These are phyloP conservation scores for Neocatenulostroma microsporum DNA, from an alignment of 2,329 filamentous ascomycete genomes.

Conservation along the genomic window DNA sequence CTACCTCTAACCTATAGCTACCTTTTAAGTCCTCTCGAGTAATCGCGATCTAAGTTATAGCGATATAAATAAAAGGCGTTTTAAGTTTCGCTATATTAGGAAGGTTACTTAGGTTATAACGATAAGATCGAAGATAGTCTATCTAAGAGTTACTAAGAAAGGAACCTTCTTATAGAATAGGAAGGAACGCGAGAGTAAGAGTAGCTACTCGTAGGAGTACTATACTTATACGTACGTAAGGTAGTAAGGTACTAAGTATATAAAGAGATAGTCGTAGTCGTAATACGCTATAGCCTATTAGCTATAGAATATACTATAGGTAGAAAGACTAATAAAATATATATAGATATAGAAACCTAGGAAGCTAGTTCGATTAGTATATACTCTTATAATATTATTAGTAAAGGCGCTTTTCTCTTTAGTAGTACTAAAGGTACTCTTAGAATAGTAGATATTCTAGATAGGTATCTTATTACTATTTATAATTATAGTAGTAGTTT, in stretches of 20 bases:
- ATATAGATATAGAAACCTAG: conserved; percentile 41
- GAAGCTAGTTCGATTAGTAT: conserved; percentile 26
- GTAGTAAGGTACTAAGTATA: too few relatives aligned
- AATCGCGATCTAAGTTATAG: conserved; percentile 29
- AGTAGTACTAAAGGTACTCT: conserved; percentile 26
- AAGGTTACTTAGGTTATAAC: too few relatives aligned
- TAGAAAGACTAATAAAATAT: conserved; percentile 30
- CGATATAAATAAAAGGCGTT: conserved; percentile 32
- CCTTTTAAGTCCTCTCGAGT: conserved; percentile 8
- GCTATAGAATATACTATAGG: conserved; percentile 27
- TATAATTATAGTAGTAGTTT: too few relatives aligned
- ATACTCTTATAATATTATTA: conserved; percentile 36
- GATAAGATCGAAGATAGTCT: too few relatives aligned
- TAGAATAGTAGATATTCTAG: conserved; percentile 36
- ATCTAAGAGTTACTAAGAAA: too few relatives aligned
- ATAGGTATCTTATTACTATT: conserved; percentile 32
- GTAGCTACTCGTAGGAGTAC: too few relatives aligned
- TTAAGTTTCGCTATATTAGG: conserved; percentile 11
- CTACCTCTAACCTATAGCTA: conserved; percentile 13
- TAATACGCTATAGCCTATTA: conserved; percentile 16
- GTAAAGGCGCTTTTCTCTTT: conserved; percentile 27
- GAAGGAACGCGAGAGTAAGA: too few relatives aligned
- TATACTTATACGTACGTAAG: too few relatives aligned
- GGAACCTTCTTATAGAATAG: too few relatives aligned
- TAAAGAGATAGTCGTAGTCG: too few relatives aligned